phyloP scores from a whole-genome alignment of 2,329 filamentous ascomycete genomes.

The Verticillium albo-atrum region DNA sequence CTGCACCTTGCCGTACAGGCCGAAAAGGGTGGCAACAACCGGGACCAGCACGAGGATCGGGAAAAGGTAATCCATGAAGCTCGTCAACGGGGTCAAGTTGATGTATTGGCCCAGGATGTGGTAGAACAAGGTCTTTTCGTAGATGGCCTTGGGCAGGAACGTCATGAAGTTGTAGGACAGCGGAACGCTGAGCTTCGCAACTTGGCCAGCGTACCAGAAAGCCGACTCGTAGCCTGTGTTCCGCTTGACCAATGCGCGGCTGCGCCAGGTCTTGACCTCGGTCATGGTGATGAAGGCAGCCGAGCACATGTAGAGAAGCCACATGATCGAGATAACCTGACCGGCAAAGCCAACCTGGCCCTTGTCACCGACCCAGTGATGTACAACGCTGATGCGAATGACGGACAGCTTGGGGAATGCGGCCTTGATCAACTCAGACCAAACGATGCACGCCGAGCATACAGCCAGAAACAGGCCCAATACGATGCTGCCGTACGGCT shows the following conservation, averaged over 20 bases:
- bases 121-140: conserved; percentile 78
- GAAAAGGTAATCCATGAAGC: conserved; percentile 83
- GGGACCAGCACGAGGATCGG: conserved; percentile 84
- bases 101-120: conserved; percentile 79
- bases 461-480: conserved; percentile 65
- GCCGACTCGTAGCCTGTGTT: conserved; percentile 92
- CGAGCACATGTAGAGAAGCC: conserved; percentile 95
- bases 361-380: conserved; percentile 66
- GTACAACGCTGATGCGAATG: conserved; percentile 63
- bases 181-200: conserved; percentile 88
- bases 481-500: conserved; percentile 63
- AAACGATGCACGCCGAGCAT: conserved; percentile 80
- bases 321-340: conserved; percentile 77
- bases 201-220: conserved; percentile 92
- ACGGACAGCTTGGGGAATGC: conserved; percentile 72
- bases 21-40: conserved; percentile 80
- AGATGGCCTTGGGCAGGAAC: conserved; percentile 70
- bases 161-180: conserved; percentile 96
- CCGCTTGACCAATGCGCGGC: conserved; percentile 80
- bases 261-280: conserved; percentile 96
- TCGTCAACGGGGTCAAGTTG: conserved; percentile 75
- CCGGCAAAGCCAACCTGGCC: conserved; percentile 81
- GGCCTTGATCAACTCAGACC: conserved; percentile 90
- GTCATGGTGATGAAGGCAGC: conserved; percentile 84
- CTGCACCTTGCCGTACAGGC: conserved; percentile 78